Base-by-base conservation (phyloP, 306 rosid genomes). In the Vigna hirtella region DNA sequence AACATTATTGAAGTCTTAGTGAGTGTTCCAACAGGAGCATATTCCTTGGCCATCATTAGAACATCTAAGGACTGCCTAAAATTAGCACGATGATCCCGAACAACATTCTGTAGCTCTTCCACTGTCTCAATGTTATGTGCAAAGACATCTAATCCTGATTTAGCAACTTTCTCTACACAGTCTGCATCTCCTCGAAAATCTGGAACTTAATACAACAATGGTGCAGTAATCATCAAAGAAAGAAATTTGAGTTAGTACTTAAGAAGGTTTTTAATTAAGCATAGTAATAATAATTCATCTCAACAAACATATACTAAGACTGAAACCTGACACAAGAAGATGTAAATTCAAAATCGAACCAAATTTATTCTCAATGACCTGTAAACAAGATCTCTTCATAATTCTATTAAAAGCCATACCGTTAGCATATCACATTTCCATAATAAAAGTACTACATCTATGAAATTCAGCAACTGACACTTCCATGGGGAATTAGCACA, bases 91-190 rank as follows among this genome's bases (percentile, higher is more conserved):
- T 75, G 97, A 80, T 96, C 99, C 78, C 99, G 77, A 18, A 96
- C 98, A 53, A 79, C 82, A 61, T 83, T 84, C 83, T 96, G 99
- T 84, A 96, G 99, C 88, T 93, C 99, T 85, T 96, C 99, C 42
- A 93, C 98, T 24, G 99, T 96, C 84, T 96, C 99, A 63, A 96
- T 96, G 73, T 96, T 96, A 85, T 96, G 99, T 43, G 99, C 99
- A 81, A 96, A 85, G 79, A 96, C 99, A 83, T 96, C 98, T 77
- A 96, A 78, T 52, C 99, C 99, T 14, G 99, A 96, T 64, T 75
- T 88, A 43, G 99, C 91, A 80, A 96, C 97, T 85, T 76, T 90
- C 86, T 88, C 91, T 34, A 96, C 93, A 79, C 96, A 93, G 43
- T 83, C 73, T n/a, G 87, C 43, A 74, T 96, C 90, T 89, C 99